Evolutionary conservation across 129 eudicot genomes (phyloP).

Genomic region (Arctium minus): DNA sequence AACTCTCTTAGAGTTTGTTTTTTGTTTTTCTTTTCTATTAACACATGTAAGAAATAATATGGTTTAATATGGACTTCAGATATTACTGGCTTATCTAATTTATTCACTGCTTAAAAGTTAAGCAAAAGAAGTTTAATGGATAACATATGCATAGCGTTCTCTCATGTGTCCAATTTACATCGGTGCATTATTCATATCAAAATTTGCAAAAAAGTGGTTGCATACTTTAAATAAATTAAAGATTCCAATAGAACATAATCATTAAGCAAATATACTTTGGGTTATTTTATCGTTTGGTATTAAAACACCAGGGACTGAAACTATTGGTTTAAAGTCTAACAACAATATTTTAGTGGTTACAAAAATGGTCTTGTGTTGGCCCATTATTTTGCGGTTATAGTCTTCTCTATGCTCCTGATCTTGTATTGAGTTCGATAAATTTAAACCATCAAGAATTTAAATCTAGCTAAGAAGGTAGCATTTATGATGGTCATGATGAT

Average conservation of each 20-base stretch:
- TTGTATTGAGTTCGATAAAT: not conserved
- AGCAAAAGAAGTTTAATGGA: not conserved
- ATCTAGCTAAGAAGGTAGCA: not conserved
- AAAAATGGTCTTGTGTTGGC: not conserved
- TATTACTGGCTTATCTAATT: not conserved
- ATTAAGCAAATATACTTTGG: not conserved
- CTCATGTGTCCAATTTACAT: not conserved
- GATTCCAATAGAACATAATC: constrained; percentile 16
- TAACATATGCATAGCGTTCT: not conserved
- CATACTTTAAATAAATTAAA: not conserved
- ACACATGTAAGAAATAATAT: not conserved
- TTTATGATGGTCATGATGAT: not conserved
- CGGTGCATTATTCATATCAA: not conserved
- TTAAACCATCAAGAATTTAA: not conserved
- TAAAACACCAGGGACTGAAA: constrained; percentile 1
- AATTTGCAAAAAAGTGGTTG: not conserved
- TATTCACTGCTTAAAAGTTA: not conserved
- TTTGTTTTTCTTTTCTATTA: not conserved
- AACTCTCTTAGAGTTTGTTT: not conserved
- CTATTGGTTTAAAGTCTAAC: not conserved
- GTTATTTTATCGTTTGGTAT: not conserved
- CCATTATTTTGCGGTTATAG: not conserved
- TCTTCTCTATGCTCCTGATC: not conserved
- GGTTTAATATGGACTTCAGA: not conserved
- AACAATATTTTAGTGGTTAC: not conserved